Evolutionary conservation across 2,329 filamentous ascomycete genomes (phyloP), one percentile per base, ranked within the genome.

Genomic region (Penicillium sp.): DNA sequence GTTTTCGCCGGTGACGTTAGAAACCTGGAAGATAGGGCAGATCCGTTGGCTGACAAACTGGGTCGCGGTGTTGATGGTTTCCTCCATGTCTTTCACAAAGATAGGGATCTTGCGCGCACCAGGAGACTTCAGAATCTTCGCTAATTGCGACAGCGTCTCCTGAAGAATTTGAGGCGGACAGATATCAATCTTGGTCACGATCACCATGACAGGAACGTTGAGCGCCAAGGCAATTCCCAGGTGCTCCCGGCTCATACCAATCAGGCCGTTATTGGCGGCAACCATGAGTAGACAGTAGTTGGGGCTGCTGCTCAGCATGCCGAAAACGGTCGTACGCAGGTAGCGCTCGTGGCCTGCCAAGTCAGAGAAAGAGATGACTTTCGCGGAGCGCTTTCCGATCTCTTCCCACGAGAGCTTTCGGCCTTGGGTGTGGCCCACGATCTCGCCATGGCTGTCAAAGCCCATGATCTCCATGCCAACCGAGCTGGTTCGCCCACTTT

Each of bases 401-500:
- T 99, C 95, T 75, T 97, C 94, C 95, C 95, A 99, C 4, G 93
- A 94, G 36, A 98, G 81, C 78, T 89, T 91, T 74, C 95, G 86
- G 1, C 92, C 94, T 2, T 93, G 90, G 59, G 89, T 89, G 40
- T 91, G 94, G 16, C 87, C 86, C 16, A 98, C 85, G 31, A 96
- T 89, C 27, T 93, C 86, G 31, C 95, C 94, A 56, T 85, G 84
- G 52, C 89, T 92, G 75, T 98, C 92, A 68, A 97, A 99, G 2
- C 95, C 95, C 89, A 98, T 92, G 61, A 98, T 98, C 76, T 99
- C 95, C 93, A 98, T 96, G 43, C 95, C 94, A 0, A 99, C 95
- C 0, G 93, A 97, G 73, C 92, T 96, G 10, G 95, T 99, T 65
- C 95, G 85, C 1, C 95, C 95, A 49, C 91, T 95, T 77, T 99